Evolutionary conservation across 225 moss, liverwort and hornwort species (phyloP).

Genomic region (Takakia lepidozioides): DNA sequence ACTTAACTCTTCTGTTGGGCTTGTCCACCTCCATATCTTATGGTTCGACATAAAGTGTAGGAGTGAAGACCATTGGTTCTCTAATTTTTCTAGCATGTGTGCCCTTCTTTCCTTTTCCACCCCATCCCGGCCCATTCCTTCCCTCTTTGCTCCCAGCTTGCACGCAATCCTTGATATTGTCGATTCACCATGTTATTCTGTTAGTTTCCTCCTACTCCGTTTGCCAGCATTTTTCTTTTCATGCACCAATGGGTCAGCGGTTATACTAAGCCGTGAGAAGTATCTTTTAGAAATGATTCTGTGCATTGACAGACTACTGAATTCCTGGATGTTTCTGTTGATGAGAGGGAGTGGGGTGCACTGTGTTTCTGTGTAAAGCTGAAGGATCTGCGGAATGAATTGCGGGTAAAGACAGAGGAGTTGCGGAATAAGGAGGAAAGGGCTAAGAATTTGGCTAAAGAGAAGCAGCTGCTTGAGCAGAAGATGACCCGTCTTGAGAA

Average conservation of each 20-base stretch:
- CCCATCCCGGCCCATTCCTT: too few species aligned
- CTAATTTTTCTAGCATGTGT: too few species aligned
- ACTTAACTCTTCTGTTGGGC: not conserved
- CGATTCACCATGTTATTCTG: too few species aligned
- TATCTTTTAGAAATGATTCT: not conserved
- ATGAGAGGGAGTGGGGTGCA: not conserved
- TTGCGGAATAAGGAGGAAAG: constrained; percentile 66
- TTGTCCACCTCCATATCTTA: too few species aligned
- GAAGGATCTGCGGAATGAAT: constrained; percentile 63
- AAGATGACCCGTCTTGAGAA: constrained; percentile 74
- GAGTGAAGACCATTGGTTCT: too few species aligned
- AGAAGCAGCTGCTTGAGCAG: constrained; percentile 87
- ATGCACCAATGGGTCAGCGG: not conserved
- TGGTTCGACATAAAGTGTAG: too few species aligned
- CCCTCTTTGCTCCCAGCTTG: too few species aligned
- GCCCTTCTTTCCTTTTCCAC: too few species aligned
- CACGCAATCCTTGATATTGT: too few species aligned
- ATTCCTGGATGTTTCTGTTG: not conserved
- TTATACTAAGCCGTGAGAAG: not conserved
- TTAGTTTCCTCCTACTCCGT: too few species aligned
- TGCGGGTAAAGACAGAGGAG: constrained; percentile 70
- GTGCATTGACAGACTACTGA: not conserved
- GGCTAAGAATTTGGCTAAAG: constrained; percentile 60
- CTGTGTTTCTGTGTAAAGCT: too few species aligned
- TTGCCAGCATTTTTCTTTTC: not conserved